Percentiles rank a stretch among this genome's conserved stretches.
Evolutionary conservation across 352 stramenopile genomes (phyloP).

Genomic region (Phytopythium sindhum): DNA sequence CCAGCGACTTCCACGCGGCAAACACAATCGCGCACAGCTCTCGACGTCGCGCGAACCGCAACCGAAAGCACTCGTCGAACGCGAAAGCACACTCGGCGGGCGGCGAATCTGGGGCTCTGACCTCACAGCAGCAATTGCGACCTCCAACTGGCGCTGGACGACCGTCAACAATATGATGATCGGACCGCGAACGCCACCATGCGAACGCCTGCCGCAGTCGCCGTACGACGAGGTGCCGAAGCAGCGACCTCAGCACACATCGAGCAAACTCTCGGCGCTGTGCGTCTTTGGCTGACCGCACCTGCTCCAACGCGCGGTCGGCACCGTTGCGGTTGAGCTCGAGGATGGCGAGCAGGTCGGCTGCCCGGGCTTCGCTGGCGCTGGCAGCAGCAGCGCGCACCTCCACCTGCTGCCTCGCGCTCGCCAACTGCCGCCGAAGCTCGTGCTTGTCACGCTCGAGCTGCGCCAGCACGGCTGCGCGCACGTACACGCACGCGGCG

Average conservation of each 20-base stretch:
- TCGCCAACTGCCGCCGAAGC: conserved; percentile 52
- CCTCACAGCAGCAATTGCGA: neutral
- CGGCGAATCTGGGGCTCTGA: neutral
- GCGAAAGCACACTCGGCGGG: neutral
- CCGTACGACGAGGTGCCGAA: neutral
- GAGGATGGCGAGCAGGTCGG: conserved; percentile 65
- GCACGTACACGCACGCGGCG: conserved; percentile 41
- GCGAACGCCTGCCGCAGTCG: neutral
- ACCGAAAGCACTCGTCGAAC: conserved; percentile 5
- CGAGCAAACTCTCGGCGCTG: conserved; percentile 4
- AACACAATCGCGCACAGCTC: neutral
- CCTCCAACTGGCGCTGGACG: neutral
- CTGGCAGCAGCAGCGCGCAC: conserved; percentile 23
- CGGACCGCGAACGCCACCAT: neutral
- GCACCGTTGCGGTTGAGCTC: conserved; percentile 60
- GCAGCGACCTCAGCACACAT: conserved; percentile 13
- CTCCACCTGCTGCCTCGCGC: conserved; percentile 35
- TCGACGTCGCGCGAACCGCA: conserved; percentile 4
- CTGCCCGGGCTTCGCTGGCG: conserved; percentile 44
- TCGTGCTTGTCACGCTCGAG: conserved; percentile 50
- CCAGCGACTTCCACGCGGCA: conserved; percentile 4
- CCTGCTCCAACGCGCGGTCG: conserved; percentile 26
- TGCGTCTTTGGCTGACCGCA: conserved; percentile 24
- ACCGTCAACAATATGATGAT: neutral
- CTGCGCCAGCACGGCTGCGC: conserved; percentile 39